Conservation (phyloP, 2,329 filamentous ascomycete species). For the Paracoccidioides lutzii region DNA sequence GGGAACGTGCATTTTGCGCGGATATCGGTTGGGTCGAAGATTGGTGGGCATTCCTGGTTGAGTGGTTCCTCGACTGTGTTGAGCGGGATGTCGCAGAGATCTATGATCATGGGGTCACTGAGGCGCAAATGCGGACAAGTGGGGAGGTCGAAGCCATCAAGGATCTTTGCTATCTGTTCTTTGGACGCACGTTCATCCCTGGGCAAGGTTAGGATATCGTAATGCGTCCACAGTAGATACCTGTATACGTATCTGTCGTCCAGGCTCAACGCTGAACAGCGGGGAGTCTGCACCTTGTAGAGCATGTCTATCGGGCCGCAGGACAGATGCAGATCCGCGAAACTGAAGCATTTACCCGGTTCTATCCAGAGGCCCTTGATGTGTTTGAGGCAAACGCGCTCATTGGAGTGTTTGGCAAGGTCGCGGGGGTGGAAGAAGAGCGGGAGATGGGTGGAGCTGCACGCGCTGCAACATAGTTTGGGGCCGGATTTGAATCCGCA, state of each 20-base stretch:
- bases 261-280: neutral
- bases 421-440: slow-evolving; percentile 1
- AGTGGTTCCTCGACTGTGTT: neutral
- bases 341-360: slow-evolving; percentile 5
- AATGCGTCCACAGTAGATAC: neutral
- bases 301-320: neutral
- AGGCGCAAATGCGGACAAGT: slow-evolving; percentile 7
- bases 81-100: neutral
- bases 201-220: slow-evolving; percentile 7
- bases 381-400: slow-evolving; percentile 3
- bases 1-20: slow-evolving; percentile 5
- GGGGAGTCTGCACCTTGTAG: neutral
- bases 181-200: slow-evolving; percentile 2
- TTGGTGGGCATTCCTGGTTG: neutral
- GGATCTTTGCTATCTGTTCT: slow-evolving; percentile 5
- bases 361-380: slow-evolving; percentile 5
- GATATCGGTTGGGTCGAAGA: slow-evolving; percentile 2
- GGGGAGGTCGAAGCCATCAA: slow-evolving; percentile 6
- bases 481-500: neutral
- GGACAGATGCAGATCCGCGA: neutral
- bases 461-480: slow-evolving; percentile 9
- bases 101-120: slow-evolving; percentile 4
- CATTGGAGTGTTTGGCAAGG: neutral
- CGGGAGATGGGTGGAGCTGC: slow-evolving; percentile 1
- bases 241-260: neutral